Conservation (phyloP, 2,329 filamentous ascomycete genomes). For the Arthrobotrys musiformis region DNA sequence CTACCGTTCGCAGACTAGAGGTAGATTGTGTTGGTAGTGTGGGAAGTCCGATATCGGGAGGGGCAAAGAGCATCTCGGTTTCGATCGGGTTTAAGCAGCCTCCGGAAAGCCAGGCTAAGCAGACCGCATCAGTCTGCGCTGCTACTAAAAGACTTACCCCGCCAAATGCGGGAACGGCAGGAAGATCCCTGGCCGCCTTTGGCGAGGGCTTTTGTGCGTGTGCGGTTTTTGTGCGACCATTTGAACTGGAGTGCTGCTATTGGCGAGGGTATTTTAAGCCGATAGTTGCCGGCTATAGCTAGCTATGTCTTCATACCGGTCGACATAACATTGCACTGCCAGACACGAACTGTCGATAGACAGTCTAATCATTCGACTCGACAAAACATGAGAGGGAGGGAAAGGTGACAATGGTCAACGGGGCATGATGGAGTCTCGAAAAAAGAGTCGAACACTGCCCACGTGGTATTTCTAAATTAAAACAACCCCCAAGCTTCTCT, state of each 20-base stretch:
- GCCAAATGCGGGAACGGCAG: slow-evolving; percentile 32
- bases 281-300: not conserved
- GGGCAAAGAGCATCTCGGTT: slow-evolving; percentile 2
- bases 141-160: too few relatives aligned
- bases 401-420: not conserved
- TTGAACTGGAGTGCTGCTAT: not conserved
- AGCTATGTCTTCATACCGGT: not conserved
- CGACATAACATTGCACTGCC: not conserved
- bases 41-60: slow-evolving; percentile 52
- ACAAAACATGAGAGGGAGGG: not conserved
- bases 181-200: slow-evolving; percentile 5
- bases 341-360: too few relatives aligned
- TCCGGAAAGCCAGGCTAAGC: not conserved
- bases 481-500: not conserved
- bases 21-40: slow-evolving; percentile 7
- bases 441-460: not conserved
- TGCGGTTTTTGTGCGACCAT: slow-evolving; percentile 45
- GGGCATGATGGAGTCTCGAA: not conserved
- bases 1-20: not conserved
- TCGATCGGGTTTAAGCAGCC: slow-evolving; percentile 26
- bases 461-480: slow-evolving; percentile 5
- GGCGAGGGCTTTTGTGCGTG: not conserved
- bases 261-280: slow-evolving; percentile 6
- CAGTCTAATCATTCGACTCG: not conserved
- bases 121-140: too few relatives aligned